Evolutionary conservation across 495 filamentous ascomycete genomes (phyloP), one percentile per base, ranked within the genome.

Genomic region (Letharia columbiana): DNA sequence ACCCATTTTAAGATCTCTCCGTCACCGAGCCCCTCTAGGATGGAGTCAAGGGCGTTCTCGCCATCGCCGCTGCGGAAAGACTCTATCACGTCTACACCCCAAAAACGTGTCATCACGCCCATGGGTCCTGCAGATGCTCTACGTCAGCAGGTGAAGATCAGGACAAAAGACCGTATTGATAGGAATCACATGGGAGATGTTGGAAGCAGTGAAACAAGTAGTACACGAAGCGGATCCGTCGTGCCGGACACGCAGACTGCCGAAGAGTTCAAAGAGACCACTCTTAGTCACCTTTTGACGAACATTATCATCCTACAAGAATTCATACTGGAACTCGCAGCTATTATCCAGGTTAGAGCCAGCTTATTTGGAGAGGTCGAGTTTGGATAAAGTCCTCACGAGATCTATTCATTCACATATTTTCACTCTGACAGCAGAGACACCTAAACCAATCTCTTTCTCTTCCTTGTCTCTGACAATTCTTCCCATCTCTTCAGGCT

Each of bases 291-390:
- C 74, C 82, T 98, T 3, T 78, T 98, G 62, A 97, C 94, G 9
- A 82, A 85, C 69, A 77, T 80, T 47, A 75, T 83, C 28, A 79
- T 83, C 23, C 66, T 81, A 41, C 80, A 87, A 73, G 90, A 95
- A 68, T 98, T 98, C 74, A 75, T 96, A 9, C 78, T 98, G 54
- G 94, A 98, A 77, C 73, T 98, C 45, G 87, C 91, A 4, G 93
- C 92, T 12, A 75, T 96, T 71, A 83, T 96, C 62, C 91, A 98
- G 71, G 88, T 92, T 15, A 80, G 94, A 62, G 90, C 91, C 4
- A 89, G 87, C 60, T 71, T 98, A 49, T 96, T 97, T 77, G 87
- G 85, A 50, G 94, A 98, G 75, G 89, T 96, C 13, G 86, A 82
- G 63, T 91, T 72, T 18, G 37, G 57, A 35, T 70, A 28, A 67